Base-by-base conservation (phyloP, 345 rosid species). In the Hibiscus mutabilis region DNA sequence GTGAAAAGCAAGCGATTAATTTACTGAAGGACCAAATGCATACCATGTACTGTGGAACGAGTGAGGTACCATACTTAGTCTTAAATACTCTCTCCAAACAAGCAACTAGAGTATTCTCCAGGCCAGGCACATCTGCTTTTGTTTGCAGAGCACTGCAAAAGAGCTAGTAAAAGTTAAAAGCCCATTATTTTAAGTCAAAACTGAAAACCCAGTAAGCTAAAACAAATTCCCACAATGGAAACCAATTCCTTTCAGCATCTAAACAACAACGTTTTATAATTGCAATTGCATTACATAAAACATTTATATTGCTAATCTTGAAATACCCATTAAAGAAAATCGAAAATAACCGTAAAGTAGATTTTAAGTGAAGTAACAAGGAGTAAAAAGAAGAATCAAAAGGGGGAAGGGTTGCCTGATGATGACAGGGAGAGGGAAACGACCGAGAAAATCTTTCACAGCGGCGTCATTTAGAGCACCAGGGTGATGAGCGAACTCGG, bases 1-100 rank as follows among this genome's bases (percentile, higher is more conserved):
- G 27, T 52, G 18, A 52, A 10, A 31, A 13, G 18, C 16, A 27
- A 68, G 19, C 29, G 24, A 57, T 10, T 13, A 24, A 70, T 44
- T 58, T 57, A 70, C 37, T 31, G 55, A 52, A 46, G 18, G 19
- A 18, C 7, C 14, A 35, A 22, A 73, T 46, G 37, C 69, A 65
- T 81, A 91, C 97, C 98, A 90, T 81, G 65, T 83, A 87, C 7
- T 84, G 88, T 33, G 96, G 95, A 64, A 94, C 88, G 27, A 90
- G 77, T 46, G 91, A 88, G 42, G 91, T 89, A 1, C 97, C 97
- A 75, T 86, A 86, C 72, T 83, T 90, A 11, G 93, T 86, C 76
- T 81, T 82, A 56, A 91, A 90, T 14, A 91, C 74, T 70, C 85
- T 86, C 71, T 87, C 97, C 69, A 95, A 77, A 84, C 96, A 88